A percentile compares a stretch with the other conserved stretches of the same genome.
Conservation (phyloP, 495 filamentous ascomycete species). For the Niebla homalea region DNA sequence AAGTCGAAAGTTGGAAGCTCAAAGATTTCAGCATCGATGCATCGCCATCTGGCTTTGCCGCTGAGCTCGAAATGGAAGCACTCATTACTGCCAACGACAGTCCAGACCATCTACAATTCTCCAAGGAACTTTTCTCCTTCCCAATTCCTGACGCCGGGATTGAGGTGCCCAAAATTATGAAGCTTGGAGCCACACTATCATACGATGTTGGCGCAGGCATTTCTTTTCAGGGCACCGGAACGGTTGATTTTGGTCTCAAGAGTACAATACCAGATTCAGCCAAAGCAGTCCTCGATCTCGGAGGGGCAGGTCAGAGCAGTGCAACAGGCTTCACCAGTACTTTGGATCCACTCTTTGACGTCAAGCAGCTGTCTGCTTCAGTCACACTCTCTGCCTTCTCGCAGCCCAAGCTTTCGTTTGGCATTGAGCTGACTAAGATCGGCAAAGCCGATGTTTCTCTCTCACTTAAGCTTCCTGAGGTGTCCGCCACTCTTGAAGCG, state of each 20-base stretch:
- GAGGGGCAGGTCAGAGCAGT: slow-evolving; percentile 10
- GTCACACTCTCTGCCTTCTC: slow-evolving; percentile 19
- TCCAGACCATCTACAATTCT: slow-evolving; percentile 3
- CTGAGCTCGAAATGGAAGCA: slow-evolving; percentile 21
- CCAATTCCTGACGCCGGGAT: slow-evolving; percentile 21
- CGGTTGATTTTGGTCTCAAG: slow-evolving; percentile 20
- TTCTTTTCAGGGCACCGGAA: slow-evolving; percentile 15
- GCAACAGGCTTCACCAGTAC: slow-evolving; percentile 18
- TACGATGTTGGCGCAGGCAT: slow-evolving; percentile 21
- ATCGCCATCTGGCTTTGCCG: slow-evolving; percentile 15
- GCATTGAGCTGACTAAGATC: slow-evolving; percentile 17
- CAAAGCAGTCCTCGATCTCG: slow-evolving; percentile 11
- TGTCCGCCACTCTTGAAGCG: slow-evolving; percentile 12
- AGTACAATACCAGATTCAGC: slow-evolving; percentile 21
- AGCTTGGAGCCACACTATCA: slow-evolving; percentile 18
- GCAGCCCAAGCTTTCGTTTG: slow-evolving; percentile 23
- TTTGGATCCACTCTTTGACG: slow-evolving; percentile 16
- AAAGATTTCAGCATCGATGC: slow-evolving; percentile 17
- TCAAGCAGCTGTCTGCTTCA: slow-evolving; percentile 13
- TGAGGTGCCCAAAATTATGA: slow-evolving; percentile 17
- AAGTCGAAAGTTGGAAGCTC: slow-evolving; percentile 18
- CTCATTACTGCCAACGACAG: slow-evolving; percentile 5
- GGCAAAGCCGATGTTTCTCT: slow-evolving; percentile 19
- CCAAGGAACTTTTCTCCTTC: slow-evolving; percentile 14
- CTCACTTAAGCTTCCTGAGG: slow-evolving; percentile 17